phyloP scores from a whole-genome alignment of 495 filamentous ascomycete species.

The Penicillium taxi region DNA sequence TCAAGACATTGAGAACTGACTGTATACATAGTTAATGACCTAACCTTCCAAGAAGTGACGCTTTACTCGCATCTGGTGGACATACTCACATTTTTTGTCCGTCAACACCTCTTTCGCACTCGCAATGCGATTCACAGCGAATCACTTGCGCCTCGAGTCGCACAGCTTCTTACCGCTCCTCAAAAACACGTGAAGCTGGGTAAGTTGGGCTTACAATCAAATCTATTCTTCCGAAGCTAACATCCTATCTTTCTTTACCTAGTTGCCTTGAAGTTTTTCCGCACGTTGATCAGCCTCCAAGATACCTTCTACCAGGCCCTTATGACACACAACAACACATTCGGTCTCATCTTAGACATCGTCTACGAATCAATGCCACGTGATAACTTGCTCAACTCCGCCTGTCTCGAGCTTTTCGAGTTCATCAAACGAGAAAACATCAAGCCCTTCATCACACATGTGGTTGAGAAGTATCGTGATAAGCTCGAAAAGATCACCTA shows the following conservation, averaged over 20 bases:
- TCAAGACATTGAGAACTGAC: constrained; percentile 13
- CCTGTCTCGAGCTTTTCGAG: constrained; percentile 93
- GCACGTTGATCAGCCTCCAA: constrained; percentile 73
- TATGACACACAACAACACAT: constrained; percentile 73
- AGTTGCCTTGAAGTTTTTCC: constrained; percentile 94
- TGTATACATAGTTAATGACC: constrained; percentile 43
- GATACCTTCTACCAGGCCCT: constrained; percentile 91
- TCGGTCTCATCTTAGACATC: constrained; percentile 82
- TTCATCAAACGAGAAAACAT: constrained; percentile 80
- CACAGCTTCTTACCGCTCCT: constrained; percentile 72
- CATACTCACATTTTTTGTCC: constrained; percentile 89
- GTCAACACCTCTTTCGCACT: constrained; percentile 76
- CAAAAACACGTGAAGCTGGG: constrained; percentile 92
- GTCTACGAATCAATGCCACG: constrained; percentile 85
- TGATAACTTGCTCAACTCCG: constrained; percentile 93
- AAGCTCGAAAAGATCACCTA: constrained; percentile 72
- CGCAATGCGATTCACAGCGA: constrained; percentile 83
- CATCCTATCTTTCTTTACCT: neutral
- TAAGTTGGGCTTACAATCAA: constrained; percentile 31
- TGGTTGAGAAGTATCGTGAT: constrained; percentile 84
- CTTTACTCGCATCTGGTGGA: constrained; percentile 88
- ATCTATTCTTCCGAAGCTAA: constrained; percentile 10
- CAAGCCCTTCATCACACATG: constrained; percentile 71
- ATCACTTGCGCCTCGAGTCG: constrained; percentile 68
- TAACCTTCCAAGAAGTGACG: constrained; percentile 73